phyloP scores from a whole-genome alignment of 768 basidiomycete genomes.

The Tylopilus balloui region DNA sequence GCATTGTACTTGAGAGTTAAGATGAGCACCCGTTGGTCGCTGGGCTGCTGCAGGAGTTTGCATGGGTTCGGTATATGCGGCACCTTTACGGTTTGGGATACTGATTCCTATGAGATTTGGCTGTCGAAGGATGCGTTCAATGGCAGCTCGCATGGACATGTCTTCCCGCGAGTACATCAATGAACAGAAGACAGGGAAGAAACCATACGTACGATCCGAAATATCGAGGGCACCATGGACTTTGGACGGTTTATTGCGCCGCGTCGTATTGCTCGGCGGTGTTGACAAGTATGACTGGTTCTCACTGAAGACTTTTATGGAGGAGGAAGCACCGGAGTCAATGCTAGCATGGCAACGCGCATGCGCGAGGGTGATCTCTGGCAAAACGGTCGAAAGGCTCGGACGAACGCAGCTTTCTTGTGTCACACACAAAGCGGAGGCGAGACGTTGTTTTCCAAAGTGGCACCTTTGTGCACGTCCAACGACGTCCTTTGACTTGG shows the following conservation, averaged over 20 bases:
- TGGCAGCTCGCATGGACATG: constrained; percentile 27
- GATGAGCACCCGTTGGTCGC: not conserved
- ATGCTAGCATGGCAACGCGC: constrained; percentile 12
- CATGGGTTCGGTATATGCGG: not conserved
- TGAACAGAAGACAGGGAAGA: not conserved
- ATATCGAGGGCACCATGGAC: constrained; percentile 24
- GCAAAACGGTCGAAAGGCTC: constrained; percentile 2
- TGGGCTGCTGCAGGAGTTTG: not conserved
- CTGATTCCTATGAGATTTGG: constrained; percentile 24
- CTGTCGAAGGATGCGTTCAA: constrained; percentile 25
- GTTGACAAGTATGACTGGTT: constrained; percentile 5
- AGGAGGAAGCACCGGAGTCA: not conserved
- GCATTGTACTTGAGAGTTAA: constrained; percentile 12
- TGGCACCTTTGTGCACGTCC: constrained; percentile 54
- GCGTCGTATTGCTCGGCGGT: constrained; percentile 2
- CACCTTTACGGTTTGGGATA: not conserved
- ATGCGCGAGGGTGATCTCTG: constrained; percentile 27
- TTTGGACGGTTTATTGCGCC: constrained; percentile 19
- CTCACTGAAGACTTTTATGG: not conserved
- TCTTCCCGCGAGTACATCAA: constrained; percentile 17
- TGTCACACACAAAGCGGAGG: constrained; percentile 37
- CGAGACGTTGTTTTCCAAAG: constrained; percentile 57
- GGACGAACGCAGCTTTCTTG: constrained; percentile 8
- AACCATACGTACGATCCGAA: constrained; percentile 24
- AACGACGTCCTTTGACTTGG: constrained; percentile 52